These are phyloP conservation scores for Pythium dissotocum DNA, from an alignment of 352 stramenopile species.

Conservation along the genomic window DNA sequence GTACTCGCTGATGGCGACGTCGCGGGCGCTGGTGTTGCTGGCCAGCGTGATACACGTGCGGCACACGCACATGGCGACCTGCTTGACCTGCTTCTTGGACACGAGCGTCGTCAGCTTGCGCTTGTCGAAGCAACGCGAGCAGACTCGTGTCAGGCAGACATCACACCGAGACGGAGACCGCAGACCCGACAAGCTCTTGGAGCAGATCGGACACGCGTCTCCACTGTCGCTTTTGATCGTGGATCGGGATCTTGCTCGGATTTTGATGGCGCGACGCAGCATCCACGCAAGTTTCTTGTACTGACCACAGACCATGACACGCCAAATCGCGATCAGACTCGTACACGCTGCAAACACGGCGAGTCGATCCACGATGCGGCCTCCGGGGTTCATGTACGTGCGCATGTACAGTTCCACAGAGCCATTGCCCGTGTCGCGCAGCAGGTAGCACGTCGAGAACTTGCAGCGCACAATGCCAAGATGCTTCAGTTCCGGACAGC, in stretches of 20 bases:
- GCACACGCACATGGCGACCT: constrained; percentile 1
- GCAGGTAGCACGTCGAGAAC: constrained; percentile 49
- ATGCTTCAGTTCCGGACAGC: constrained; percentile 6
- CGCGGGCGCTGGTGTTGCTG: not conserved
- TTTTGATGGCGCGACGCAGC: not conserved
- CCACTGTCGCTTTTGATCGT: not conserved
- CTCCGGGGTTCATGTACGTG: constrained; percentile 40
- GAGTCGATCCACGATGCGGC: constrained; percentile 10
- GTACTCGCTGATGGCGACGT: constrained; percentile 15
- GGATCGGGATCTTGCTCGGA: not conserved
- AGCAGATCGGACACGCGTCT: not conserved
- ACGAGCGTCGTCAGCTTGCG: constrained; percentile 16
- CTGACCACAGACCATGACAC: constrained; percentile 9
- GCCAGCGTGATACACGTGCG: constrained; percentile 3
- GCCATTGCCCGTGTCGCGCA: constrained; percentile 38
- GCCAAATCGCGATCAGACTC: constrained; percentile 7
- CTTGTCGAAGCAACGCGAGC: constrained; percentile 18
- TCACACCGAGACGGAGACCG: constrained; percentile 2
- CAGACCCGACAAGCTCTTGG: not conserved
- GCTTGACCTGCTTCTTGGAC: not conserved
- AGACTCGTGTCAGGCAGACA: constrained; percentile 6
- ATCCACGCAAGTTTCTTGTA: constrained; percentile 18
- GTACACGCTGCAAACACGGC: constrained; percentile 4
- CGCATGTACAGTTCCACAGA: constrained; percentile 52
- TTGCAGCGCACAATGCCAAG: constrained; percentile 44